Evolutionary conservation across 1,139 yeast species (phyloP), one percentile per base, ranked within the genome.

Genomic region (Groenewaldozyma sp.): DNA sequence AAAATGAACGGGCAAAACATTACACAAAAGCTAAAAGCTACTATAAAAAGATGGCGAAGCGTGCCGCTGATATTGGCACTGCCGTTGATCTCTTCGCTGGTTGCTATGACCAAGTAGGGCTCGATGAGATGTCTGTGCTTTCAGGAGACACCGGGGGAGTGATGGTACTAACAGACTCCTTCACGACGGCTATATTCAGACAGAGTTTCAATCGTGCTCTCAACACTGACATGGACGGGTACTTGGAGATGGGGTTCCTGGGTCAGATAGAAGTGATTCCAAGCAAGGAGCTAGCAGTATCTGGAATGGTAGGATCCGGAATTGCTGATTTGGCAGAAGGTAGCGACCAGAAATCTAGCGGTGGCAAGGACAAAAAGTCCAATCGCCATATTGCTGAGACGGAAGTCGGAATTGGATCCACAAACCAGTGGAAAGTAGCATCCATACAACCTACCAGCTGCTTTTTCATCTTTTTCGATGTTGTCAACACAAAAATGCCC

Each of bases 101-200:
- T 43, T 87, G 96, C 66, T 86, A 84, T 59, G 97, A 88, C 64
- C 97, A 88, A 68, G 81, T 87, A 48, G 97, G 97, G 59, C 77
- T 87, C 73, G 80, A 82, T 50, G 97, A 88, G 67, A 87, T 88
- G 96, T 81, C 82, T 61, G 71, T 78, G 43, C 67, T 88, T 52
- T 73, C 94, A 44, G 81, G 82, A 62, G 70, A 73, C 51, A 87
- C 95, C 24, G 97, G 96, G 52, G 97, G 97, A 60, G 79, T 80
- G 21, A 67, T 88, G 54, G 75, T 88, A 40, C 73, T 88, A 51
- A 74, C 94, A 1, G 97, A 88, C 69, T 91, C 96, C 5, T 88
- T 88, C 65, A 83, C 94, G 33, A 87, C 96, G 4, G 79, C 95
- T 4, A 87, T 88, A 52, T 88, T 88, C 70, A 86, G 86, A 62